Evolutionary conservation across 805 yeast species (phyloP), one percentile per base, ranked within the genome.

Genomic region (Blastobotrys mokoenaii): DNA sequence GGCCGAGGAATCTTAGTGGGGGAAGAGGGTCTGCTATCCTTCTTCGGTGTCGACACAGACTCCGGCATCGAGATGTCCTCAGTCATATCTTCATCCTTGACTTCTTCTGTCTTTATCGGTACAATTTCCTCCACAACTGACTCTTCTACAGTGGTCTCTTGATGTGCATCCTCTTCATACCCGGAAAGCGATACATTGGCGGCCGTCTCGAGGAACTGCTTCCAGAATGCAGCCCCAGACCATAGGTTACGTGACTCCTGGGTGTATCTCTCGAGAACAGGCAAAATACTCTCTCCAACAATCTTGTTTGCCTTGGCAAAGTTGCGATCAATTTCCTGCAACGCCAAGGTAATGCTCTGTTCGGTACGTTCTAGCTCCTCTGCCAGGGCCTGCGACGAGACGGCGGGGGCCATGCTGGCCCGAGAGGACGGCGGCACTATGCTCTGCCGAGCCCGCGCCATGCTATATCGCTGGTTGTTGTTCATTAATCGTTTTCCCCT

Each of bases 311-410:
- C 77, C 38, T 73, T 69, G 10, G 82, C 74, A 41, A 87, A 70
- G 56, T 85, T 82, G 40, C 78, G 73, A 64, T 87, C 95, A 18
- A 88, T 84, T 40, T 80, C 81, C 61, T 86, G 96, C 40, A 88
- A 65, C 4, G 80, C 76, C 44, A 82, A 61, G 0, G 95, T 85
- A 36, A 85, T 83, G 57, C 80, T 83, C 60, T 84, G 94, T 56
- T 87, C 95, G 38, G 85, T 61, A 54, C 76, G 70, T 56, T 86
- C 94, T 56, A 81, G 62, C 60, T 76, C 66, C 27, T 56, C 61
- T 11, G 61, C 51, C 68, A 48, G 37, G 2, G 34, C 41, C 29
- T 45, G 41, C 15, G 46, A 41, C 12, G 47, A 20, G n/a, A 22
- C 41, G 6, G 38, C 44, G 8, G 35, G 32, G 5, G 45, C 30